A percentile compares a stretch with the other conserved stretches of the same genome.
Evolutionary conservation across 2,329 filamentous ascomycete species (phyloP).

Genomic region (Trichoderma sp.): DNA sequence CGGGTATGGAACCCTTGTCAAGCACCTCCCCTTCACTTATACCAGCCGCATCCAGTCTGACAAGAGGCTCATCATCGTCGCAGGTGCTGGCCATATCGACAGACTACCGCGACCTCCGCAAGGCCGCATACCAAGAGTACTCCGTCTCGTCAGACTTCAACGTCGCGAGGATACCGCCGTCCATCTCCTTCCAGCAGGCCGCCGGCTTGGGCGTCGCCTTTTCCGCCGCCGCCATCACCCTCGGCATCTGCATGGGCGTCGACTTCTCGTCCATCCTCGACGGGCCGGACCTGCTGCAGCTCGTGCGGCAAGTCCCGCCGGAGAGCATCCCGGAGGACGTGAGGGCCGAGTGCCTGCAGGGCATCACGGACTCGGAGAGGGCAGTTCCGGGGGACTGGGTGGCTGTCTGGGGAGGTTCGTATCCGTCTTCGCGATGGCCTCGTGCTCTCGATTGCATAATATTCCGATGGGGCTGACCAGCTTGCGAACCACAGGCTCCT

Average conservation of each 20-base stretch:
- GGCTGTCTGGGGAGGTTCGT: constrained; percentile 69
- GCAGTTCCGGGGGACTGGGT: constrained; percentile 67
- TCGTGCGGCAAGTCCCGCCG: constrained; percentile 51
- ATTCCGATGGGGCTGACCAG: no score
- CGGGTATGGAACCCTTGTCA: constrained; percentile 41
- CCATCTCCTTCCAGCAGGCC: constrained; percentile 56
- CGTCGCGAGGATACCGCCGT: constrained; percentile 60
- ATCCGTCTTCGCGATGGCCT: no score
- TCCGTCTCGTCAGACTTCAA: constrained; percentile 67
- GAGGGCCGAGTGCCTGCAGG: constrained; percentile 61
- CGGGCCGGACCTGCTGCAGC: constrained; percentile 61
- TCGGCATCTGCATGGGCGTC: constrained; percentile 71
- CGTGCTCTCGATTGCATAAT: no score
- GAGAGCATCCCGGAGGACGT: constrained; percentile 63
- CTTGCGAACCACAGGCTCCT: constrained; percentile 52
- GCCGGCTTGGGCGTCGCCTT: constrained; percentile 71
- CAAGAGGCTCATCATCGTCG: background rate
- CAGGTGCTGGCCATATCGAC: constrained; percentile 67
- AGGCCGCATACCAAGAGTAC: constrained; percentile 72
- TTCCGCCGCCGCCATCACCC: constrained; percentile 66
- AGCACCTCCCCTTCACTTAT: no score
- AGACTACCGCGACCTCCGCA: constrained; percentile 72
- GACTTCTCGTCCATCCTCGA: constrained; percentile 57
- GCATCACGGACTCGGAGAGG: constrained; percentile 55
- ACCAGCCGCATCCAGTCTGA: background rate